Evolutionary conservation across 495 filamentous ascomycete species (phyloP), one percentile per base, ranked within the genome.

Genomic region (Bombardia bombarda): DNA sequence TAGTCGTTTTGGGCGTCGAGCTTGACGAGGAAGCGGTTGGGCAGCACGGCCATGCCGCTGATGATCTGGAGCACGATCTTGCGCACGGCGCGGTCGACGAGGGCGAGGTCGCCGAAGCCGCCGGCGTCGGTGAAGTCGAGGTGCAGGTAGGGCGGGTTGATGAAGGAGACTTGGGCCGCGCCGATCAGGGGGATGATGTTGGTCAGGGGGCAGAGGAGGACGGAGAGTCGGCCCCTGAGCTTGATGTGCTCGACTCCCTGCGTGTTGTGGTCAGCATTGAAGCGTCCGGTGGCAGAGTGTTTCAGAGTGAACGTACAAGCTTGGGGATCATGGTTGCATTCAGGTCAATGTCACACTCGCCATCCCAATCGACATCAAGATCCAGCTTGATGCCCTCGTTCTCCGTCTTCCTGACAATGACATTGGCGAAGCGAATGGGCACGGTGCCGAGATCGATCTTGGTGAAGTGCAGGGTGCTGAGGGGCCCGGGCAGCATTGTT

Each of bases 1-100:
- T 59, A 67, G 47, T 67, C 62, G 51, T 59, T 64, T 52, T 32
- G 53, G 4, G 62, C 31, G 47, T 65, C 66, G 9, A 69, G 51
- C 44, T 65, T 67, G 49, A 67, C 55, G 23, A 67, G 50, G 53
- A 62, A 63, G 14, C 66, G 63, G 55, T 69, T 69, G 10, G 66
- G 66, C 17, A 69, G 54, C n/a, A 63, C 60, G 23, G 51, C 47
- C 57, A 69, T 65, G 44, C 45, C 32, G 17, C 55, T 40, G 32
- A 70, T 67, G 55, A 70, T 63, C 51, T 43, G 33, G 7, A 62
- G 47, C 23, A 67, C 56, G 10, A 61, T 50, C 17, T 63, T 62
- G 42, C 56, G 57, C 8, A 70, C 50, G 8, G 50, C 38, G 1
- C 55, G 57, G 34, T 67, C 49, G 42, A 68, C 57, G 23, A 62